Conservation (phyloP, 2,329 filamentous ascomycete genomes). For the Geosmithia flava region DNA sequence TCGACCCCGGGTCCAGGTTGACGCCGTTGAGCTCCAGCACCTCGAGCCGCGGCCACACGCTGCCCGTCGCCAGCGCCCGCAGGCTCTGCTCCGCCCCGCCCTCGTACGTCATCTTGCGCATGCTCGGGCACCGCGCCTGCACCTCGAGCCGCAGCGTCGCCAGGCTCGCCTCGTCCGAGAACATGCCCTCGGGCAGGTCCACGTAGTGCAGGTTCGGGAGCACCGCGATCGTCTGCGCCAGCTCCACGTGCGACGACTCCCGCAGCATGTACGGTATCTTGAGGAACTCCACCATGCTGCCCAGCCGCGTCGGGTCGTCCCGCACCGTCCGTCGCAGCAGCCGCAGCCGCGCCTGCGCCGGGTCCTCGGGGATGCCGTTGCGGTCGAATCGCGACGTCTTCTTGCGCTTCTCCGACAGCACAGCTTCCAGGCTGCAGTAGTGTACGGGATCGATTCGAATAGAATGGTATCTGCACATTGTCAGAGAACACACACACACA, state of each 20-base stretch:
- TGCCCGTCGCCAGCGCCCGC: constrained; percentile 52
- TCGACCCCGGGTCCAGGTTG: constrained; percentile 54
- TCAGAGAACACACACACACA: neutral
- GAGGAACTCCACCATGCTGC: constrained; percentile 60
- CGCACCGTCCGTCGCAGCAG: constrained; percentile 74
- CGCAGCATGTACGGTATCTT: constrained; percentile 94
- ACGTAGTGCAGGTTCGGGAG: constrained; percentile 78
- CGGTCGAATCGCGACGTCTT: constrained; percentile 60
- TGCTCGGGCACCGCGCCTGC: constrained; percentile 67
- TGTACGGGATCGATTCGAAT: constrained; percentile 90
- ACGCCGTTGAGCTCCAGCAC: constrained; percentile 58
- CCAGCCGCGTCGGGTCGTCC: constrained; percentile 58
- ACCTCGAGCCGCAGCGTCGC: constrained; percentile 70
- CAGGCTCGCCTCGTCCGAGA: constrained; percentile 65
- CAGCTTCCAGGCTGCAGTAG: constrained; percentile 80
- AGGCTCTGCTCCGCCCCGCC: constrained; percentile 68
- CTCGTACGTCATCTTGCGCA: constrained; percentile 82
- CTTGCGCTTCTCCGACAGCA: constrained; percentile 68
- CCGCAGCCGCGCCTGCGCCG: constrained; percentile 61
- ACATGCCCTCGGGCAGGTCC: constrained; percentile 82
- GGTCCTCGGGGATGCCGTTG: constrained; percentile 71
- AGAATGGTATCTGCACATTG: constrained; percentile 58
- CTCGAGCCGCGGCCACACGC: constrained; percentile 58
- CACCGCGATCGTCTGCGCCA: constrained; percentile 76
- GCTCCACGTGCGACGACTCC: constrained; percentile 71